phyloP scores from a whole-genome alignment of 345 rosid genomes.

The Hevea brasiliensis region DNA sequence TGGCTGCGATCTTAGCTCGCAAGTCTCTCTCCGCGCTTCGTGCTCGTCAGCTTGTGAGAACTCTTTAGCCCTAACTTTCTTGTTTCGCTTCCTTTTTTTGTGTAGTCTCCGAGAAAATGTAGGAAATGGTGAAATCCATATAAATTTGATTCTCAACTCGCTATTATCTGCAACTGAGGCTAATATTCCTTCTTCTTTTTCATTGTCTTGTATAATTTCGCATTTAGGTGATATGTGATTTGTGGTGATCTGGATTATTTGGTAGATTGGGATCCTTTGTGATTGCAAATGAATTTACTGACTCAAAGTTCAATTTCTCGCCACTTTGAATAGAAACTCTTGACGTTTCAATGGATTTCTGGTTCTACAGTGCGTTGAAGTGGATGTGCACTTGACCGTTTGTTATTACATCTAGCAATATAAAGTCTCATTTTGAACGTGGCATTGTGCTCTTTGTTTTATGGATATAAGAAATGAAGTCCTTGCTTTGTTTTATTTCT shows the following conservation, averaged over 20 bases:
- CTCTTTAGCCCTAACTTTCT: constrained; percentile 18
- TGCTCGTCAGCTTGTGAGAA: constrained; percentile 60
- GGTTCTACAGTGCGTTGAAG: neutral
- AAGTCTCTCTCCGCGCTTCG: constrained; percentile 66
- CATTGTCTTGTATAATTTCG: neutral
- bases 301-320: neutral
- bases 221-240: neutral
- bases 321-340: too few relatives aligned
- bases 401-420: too few relatives aligned
- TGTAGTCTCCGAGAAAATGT: constrained; percentile 1
- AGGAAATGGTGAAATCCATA: neutral
- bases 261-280: neutral
- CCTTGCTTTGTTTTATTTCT: too few relatives aligned
- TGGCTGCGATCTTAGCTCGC: constrained; percentile 84
- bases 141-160: neutral
- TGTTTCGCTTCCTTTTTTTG: neutral
- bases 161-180: neutral
- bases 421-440: too few relatives aligned
- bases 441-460: too few relatives aligned
- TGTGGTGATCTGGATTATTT: neutral
- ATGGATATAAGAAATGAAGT: too few relatives aligned
- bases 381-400: neutral
- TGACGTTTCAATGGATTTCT: neutral
- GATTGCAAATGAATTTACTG: neutral
- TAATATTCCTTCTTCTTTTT: neutral